Evolutionary conservation across 202 grass and related monocot species (phyloP), one percentile per base, ranked within the genome.

Genomic region (Bolboschoenoplectus hybrid): DNA sequence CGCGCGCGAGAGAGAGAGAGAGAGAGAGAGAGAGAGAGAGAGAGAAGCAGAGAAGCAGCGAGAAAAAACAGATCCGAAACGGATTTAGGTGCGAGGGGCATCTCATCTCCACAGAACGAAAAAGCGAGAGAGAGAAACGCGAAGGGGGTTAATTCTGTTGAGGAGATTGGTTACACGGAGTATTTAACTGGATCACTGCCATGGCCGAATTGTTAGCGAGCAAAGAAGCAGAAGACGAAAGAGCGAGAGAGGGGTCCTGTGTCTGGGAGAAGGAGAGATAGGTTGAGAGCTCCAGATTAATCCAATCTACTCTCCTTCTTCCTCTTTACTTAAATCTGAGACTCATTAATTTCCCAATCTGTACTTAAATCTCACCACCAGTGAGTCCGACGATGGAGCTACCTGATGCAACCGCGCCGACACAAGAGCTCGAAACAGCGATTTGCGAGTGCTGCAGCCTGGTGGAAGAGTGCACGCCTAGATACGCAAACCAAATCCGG

Each of bases 381-480:
- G 68, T 75, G 89, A 67, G 74, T 66, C 11, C 4, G 8, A 61
- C 9, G 2, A 85, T 87, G 91, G 91, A 80, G 53, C 34, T 6
- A 36, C 74, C 85, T 0, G 82, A 84, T 17, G 49, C 41, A 17
- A 82, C 20, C 0, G 3, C 36, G 19, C 38, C 81, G 2, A 9
- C 19, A 14, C 86, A 82, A 35, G 89, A 82, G 20, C 83, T 85
- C 9, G 86, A 88, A 61, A 88, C 90, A n/a, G 91, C 92, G 26
- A 87, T 88, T 36, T 97, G 95, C 88, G 95, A 97, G 70, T 97
- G 95, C 87, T 97, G 95, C 87, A 91, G 91, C 1, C 87, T 97
- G 91, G 91, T 89, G 69, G 95, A 97, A 88, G 95, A 97, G 88
- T 97, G 95, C 89, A 97, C 95, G 56, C 88, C 85, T 20, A 82